Base-by-base conservation (phyloP, 2,329 filamentous ascomycete species). In the Aureobasidium sp. region DNA sequence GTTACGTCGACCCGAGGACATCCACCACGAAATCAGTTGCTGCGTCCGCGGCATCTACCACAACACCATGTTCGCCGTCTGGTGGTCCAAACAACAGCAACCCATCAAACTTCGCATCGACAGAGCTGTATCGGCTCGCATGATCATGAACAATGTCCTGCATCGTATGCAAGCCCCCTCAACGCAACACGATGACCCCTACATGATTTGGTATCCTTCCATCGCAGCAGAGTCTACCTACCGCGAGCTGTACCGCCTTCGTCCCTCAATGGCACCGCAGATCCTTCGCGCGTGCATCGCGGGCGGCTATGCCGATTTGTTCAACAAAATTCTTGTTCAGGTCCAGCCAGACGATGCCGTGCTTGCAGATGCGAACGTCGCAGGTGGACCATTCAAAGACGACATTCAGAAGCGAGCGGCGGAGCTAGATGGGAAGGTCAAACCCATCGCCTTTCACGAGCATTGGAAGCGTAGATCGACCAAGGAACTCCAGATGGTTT, bases 41-140 rank as follows among this genome's bases (percentile, higher is more conserved):
- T 59, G 74, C 9, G 50, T 73, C 1, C 69, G 66, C 1, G 74
- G 74, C 7, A 71, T 74, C 13, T 74, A 75, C 53, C 71, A 76
- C 62, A 68, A 72, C 55, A 65, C 71, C 1, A 62, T 70, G 42
- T 76, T 74, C 60, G 74, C 74, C 0, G 64, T 65, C 10, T 76
- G 73, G 72, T 71, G 68, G 60, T 64, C 37, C 55, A 61, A 49
- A 13, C 57, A 57, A 11, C 17, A 57, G 38, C 38, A 21, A 42
- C 9, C 3, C 57, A 57, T 19, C 15, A 13, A 10, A 35, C 62
- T 47, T 3, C 37, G 64, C 8, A 25, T 31, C 17, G 42, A 53
- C 9, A 11, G 13, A 35, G 69, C 69, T 7, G 63, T 68, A 35
- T 59, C 65, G 29, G 69, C 69, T 3, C 62, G 69, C 0, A 64